Conservation (phyloP, 2,329 filamentous ascomycete species). For the Cladophialophora chaetospira region DNA sequence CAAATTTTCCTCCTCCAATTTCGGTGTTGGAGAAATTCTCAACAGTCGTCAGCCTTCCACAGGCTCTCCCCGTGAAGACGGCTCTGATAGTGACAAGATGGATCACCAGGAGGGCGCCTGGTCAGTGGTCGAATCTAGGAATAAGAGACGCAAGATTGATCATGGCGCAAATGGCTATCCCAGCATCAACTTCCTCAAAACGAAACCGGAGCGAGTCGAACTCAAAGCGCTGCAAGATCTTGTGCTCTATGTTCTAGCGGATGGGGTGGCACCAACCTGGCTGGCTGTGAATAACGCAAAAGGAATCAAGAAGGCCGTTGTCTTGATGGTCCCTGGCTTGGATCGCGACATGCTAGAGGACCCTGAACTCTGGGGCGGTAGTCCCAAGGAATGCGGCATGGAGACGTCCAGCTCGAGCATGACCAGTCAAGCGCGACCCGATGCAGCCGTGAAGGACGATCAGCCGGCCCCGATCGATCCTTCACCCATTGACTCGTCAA, state of each 20-base stretch:
- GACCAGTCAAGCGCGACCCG: not conserved
- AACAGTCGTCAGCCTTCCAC: not conserved
- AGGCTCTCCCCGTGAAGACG: not conserved
- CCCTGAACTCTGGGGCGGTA: constrained; percentile 10
- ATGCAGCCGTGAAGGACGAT: not conserved
- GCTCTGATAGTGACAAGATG: not conserved
- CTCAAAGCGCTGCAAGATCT: constrained; percentile 61
- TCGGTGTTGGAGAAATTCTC: not conserved
- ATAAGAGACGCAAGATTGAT: constrained; percentile 25
- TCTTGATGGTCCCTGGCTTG: constrained; percentile 87
- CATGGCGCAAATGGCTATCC: constrained; percentile 6
- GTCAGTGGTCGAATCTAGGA: constrained; percentile 23
- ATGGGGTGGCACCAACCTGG: constrained; percentile 64
- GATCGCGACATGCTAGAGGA: constrained; percentile 74
- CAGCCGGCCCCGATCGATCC: not conserved
- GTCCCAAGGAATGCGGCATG: not conserved
- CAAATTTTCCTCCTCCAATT: not conserved
- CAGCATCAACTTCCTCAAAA: constrained; percentile 22
- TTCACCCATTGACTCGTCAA: not conserved
- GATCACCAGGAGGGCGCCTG: constrained; percentile 11
- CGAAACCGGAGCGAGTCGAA: constrained; percentile 43
- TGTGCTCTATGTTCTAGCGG: constrained; percentile 63
- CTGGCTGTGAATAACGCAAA: constrained; percentile 60
- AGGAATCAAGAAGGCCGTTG: constrained; percentile 72
- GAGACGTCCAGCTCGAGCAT: not conserved